A percentile compares a stretch with the other conserved stretches of the same genome.
These are phyloP conservation scores for Leptosphaerulina australis DNA, from an alignment of 2,329 filamentous ascomycete species.

Conservation along the genomic window DNA sequence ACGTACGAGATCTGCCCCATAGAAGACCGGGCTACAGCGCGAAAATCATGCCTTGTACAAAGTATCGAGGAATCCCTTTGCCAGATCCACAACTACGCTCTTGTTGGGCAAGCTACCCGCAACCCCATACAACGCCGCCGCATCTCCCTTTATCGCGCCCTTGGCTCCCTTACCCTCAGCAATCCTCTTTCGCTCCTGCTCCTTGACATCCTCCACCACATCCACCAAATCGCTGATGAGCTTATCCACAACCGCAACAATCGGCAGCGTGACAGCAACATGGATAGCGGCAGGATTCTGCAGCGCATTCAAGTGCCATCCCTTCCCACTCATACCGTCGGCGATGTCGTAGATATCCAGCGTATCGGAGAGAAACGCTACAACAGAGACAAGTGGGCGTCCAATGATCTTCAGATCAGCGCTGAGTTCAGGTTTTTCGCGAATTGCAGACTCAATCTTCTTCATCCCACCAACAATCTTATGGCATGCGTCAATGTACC, in stretches of 20 bases:
- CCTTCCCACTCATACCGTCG: constrained; percentile 80
- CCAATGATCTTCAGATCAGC: constrained; percentile 81
- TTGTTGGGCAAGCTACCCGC: constrained; percentile 95
- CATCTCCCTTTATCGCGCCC: constrained; percentile 70
- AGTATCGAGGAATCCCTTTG: constrained; percentile 88
- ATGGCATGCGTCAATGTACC: constrained; percentile 85
- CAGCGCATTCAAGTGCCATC: constrained; percentile 95
- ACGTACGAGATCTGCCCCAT: background rate
- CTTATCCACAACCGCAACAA: constrained; percentile 78
- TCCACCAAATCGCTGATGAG: constrained; percentile 72
- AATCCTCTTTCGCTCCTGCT: constrained; percentile 75
- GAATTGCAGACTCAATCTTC: constrained; percentile 76
- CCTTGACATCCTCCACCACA: constrained; percentile 72
- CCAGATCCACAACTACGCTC: constrained; percentile 88
- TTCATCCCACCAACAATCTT: constrained; percentile 87
- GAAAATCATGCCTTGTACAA: constrained; percentile 76
- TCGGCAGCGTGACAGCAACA: constrained; percentile 88
- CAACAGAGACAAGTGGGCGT: constrained; percentile 83
- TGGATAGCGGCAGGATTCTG: constrained; percentile 93
- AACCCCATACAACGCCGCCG: constrained; percentile 90
- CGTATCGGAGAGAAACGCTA: constrained; percentile 83
- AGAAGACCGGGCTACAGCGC: background rate
- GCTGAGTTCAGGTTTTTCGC: constrained; percentile 69
- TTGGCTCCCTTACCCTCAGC: constrained; percentile 70
- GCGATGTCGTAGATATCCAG: constrained; percentile 94